A percentile compares a stretch with the other conserved stretches of the same genome.
These are phyloP conservation scores for Lepiota venenata DNA, from an alignment of 768 basidiomycete genomes.

Conservation along the genomic window DNA sequence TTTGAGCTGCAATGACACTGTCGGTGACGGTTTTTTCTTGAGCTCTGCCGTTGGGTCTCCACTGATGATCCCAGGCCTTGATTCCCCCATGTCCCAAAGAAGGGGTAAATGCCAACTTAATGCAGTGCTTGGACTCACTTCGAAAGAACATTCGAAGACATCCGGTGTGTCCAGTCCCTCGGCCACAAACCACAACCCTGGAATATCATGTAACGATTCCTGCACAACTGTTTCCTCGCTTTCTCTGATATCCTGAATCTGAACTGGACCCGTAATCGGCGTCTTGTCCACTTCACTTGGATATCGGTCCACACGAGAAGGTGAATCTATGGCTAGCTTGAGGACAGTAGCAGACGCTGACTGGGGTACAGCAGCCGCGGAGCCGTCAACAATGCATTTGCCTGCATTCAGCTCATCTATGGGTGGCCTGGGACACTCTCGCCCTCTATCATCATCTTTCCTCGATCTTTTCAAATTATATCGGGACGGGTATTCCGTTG, in stretches of 20 bases:
- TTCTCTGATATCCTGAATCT: background rate
- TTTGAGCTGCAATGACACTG: slow-evolving; percentile 29
- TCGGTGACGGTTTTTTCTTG: slow-evolving; percentile 11
- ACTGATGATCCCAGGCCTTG: background rate
- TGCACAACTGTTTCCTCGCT: background rate
- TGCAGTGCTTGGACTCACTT: slow-evolving; percentile 32
- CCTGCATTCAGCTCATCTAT: background rate
- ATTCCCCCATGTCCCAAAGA: background rate
- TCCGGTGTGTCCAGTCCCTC: slow-evolving; percentile 27
- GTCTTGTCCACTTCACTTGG: background rate
- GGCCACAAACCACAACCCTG: slow-evolving; percentile 39
- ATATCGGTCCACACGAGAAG: background rate
- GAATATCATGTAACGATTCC: slow-evolving; percentile 30
- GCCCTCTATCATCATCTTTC: background rate
- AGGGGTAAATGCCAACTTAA: slow-evolving; percentile 26
- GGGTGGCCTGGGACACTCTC: background rate
- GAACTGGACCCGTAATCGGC: background rate
- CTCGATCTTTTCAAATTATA: background rate
- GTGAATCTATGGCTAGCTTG: background rate
- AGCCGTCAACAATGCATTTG: no score
- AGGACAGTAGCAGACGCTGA: background rate
- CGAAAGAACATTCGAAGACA: slow-evolving; percentile 32
- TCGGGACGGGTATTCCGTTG: background rate
- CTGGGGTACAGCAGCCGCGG: no score
- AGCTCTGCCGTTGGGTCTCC: background rate